Percentiles rank a stretch among this genome's conserved stretches.
Conservation (phyloP, 2,329 filamentous ascomycete species). For the Pyrenophora graminea region DNA sequence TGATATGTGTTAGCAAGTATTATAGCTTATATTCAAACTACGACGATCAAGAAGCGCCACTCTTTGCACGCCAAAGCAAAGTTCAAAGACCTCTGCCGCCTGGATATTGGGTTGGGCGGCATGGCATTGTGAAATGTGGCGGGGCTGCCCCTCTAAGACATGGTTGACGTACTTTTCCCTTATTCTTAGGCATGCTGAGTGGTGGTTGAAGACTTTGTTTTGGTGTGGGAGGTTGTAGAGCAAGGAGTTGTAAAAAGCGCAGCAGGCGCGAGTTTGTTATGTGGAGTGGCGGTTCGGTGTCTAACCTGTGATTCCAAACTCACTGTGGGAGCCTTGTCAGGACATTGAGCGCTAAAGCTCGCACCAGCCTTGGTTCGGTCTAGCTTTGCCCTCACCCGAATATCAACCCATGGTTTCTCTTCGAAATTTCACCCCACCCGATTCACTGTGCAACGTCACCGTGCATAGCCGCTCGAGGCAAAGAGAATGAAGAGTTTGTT, state of each 20-base stretch:
- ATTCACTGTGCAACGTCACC: slow-evolving; percentile 6
- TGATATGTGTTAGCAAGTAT: slow-evolving; percentile 18
- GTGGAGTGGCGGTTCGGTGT: slow-evolving; percentile 19
- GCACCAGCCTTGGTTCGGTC: slow-evolving; percentile 1
- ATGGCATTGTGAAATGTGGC: slow-evolving; percentile 16
- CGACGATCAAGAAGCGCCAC: not conserved
- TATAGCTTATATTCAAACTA: not conserved
- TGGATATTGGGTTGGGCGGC: slow-evolving; percentile 17
- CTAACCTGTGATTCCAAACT: slow-evolving; percentile 18
- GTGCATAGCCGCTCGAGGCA: slow-evolving; percentile 4
- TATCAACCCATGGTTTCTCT: not conserved
- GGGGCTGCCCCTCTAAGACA: slow-evolving; percentile 25
- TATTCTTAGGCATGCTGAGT: slow-evolving; percentile 92
- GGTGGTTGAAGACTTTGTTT: slow-evolving; percentile 14
- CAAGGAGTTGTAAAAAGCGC: slow-evolving; percentile 3
- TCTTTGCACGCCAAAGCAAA: not conserved
- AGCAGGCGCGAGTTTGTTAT: slow-evolving; percentile 14
- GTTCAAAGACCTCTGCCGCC: not conserved
- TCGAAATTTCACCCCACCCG: not conserved
- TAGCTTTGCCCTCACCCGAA: slow-evolving; percentile 12
- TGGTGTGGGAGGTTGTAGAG: slow-evolving; percentile 6
- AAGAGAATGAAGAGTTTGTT: slow-evolving; percentile 21
- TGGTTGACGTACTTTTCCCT: slow-evolving; percentile 81
- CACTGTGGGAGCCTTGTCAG: slow-evolving; percentile 21
- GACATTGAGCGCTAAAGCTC: slow-evolving; percentile 14